Conservation (phyloP, 2,329 filamentous ascomycete genomes). For the Canariomyces notabilis region DNA sequence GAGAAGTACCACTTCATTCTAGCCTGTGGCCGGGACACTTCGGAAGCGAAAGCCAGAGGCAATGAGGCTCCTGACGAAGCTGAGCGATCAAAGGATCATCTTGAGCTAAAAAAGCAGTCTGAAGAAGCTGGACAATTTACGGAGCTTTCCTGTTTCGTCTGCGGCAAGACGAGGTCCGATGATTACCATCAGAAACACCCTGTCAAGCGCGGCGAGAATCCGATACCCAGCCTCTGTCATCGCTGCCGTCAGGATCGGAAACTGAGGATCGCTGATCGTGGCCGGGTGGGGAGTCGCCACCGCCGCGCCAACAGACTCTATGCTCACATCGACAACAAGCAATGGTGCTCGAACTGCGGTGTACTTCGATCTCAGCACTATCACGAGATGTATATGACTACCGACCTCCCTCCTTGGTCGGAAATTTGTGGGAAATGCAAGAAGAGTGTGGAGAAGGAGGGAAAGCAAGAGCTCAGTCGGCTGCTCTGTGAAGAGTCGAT, state of each 20-base stretch:
- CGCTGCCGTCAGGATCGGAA: slow-evolving; percentile 6
- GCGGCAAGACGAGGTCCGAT: slow-evolving; percentile 1
- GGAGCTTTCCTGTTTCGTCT: slow-evolving; percentile 4
- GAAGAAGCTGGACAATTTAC: neutral
- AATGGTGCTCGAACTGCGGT: slow-evolving; percentile 17
- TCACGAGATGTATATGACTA: slow-evolving; percentile 4
- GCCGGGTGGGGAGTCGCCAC: neutral
- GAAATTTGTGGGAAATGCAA: slow-evolving; percentile 8
- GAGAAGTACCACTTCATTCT: slow-evolving; percentile 8
- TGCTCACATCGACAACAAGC: slow-evolving; percentile 1
- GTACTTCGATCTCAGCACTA: slow-evolving; percentile 11
- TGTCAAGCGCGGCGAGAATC: neutral
- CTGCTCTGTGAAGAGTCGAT: neutral
- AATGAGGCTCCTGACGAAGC: neutral
- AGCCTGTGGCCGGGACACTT: neutral
- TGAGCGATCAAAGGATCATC: neutral
- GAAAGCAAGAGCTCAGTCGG: neutral
- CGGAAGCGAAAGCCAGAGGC: neutral
- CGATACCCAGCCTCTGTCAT: slow-evolving; percentile 10
- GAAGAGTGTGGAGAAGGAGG: neutral
- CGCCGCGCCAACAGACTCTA: neutral
- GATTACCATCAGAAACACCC: slow-evolving; percentile 3
- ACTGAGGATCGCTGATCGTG: neutral
- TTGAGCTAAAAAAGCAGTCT: neutral
- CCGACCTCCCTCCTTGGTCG: neutral